phyloP scores from a whole-genome alignment of 306 rosid species.

The Leucaena leucocephala region DNA sequence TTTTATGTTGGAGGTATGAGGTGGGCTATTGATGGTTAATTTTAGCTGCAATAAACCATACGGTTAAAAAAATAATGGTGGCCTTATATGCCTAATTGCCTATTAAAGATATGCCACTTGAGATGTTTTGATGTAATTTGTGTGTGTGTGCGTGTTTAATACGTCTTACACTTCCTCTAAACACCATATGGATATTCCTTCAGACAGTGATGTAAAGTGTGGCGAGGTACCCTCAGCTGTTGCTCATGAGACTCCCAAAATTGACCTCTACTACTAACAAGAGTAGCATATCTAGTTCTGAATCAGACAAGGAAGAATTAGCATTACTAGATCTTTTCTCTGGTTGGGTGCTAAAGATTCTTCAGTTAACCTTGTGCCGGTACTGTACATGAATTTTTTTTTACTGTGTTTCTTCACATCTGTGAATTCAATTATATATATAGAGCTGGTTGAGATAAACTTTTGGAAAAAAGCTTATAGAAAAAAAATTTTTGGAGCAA shows the following conservation, averaged over 20 bases:
- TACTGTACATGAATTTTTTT: conserved; percentile 39
- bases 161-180: conserved; percentile 22
- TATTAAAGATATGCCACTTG: too few relatives aligned
- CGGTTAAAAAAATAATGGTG: too few relatives aligned
- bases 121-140: background rate
- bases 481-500: too few relatives aligned
- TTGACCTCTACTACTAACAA: conserved; percentile 35
- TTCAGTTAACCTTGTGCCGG: conserved; percentile 76
- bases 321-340: conserved; percentile 75
- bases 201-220: conserved; percentile 56
- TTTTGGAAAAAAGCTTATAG: too few relatives aligned
- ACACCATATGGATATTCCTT: conserved; percentile 34
- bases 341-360: conserved; percentile 87
- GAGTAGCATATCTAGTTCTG: conserved; percentile 39
- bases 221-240: conserved; percentile 35
- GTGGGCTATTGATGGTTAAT: too few relatives aligned
- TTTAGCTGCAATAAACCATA: too few relatives aligned
- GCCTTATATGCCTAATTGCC: too few relatives aligned
- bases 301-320: conserved; percentile 45
- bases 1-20: too few relatives aligned
- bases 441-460: too few relatives aligned
- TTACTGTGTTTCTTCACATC: conserved; percentile 19
- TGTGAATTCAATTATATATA: conserved; percentile 23
- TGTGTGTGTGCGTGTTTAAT: background rate
- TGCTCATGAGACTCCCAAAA: conserved; percentile 37